phyloP scores from a whole-genome alignment of 148 eudicot genomes.

The Cornus controversa region DNA sequence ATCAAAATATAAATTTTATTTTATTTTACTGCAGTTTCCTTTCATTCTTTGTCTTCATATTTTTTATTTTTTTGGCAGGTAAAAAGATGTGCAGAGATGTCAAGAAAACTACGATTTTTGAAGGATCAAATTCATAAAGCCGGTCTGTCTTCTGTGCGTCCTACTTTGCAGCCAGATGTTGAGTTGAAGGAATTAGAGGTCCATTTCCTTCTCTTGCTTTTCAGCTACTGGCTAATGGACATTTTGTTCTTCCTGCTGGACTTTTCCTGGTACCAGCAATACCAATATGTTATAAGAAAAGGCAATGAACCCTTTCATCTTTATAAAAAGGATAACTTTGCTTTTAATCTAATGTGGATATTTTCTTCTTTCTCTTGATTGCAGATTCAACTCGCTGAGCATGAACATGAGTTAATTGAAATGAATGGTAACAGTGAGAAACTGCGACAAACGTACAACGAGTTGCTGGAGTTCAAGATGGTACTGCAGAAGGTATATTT shows the following conservation, averaged over 20 bases:
- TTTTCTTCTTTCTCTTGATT: conserved; percentile 19
- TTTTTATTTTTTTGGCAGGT: conserved; percentile 48
- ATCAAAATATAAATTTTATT: background rate
- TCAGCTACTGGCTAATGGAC: background rate
- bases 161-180: conserved; percentile 63
- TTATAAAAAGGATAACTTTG: conserved; percentile 4
- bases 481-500: conserved; percentile 84
- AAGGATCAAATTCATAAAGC: conserved; percentile 96
- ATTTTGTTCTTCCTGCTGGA: background rate
- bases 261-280: background rate
- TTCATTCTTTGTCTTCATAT: background rate
- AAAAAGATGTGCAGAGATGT: conserved; percentile 99
- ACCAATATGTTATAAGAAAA: background rate
- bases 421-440: conserved; percentile 89
- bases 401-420: conserved; percentile 92
- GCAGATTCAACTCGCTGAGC: conserved; percentile 81
- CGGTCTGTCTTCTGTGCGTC: conserved; percentile 56
- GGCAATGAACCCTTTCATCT: background rate
- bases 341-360: background rate
- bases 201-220: conserved; percentile 9
- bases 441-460: conserved; percentile 72
- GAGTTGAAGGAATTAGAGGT: conserved; percentile 97
- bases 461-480: conserved; percentile 93
- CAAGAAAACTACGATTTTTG: conserved; percentile 86
- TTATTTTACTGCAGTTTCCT: background rate